Base-by-base conservation (phyloP, 345 rosid species). In the Dipteronia dyeriana region DNA sequence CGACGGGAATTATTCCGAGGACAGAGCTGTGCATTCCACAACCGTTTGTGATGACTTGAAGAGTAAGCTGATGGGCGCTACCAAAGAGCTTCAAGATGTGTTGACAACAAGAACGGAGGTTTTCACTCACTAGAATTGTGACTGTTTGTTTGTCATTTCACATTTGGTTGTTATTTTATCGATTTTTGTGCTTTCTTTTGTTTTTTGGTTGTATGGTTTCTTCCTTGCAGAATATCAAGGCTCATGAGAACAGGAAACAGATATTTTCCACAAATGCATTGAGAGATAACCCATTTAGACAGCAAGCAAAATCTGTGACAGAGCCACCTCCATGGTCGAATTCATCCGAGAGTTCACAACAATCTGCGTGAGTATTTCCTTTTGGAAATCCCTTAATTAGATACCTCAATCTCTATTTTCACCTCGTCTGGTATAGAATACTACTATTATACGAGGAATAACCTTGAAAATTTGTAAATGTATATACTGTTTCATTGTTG, bases 271-370 rank as follows among this genome's bases (percentile, higher is more conserved):
- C 90, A 53, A 91, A 85, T 80, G 82, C 91, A 75, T 83, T 81
- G 43, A 87, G 88, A 76, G 94, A 92, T 73, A 89, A 81, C 75
- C 85, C 84, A 14, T 80, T 89, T 68, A 84, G 79, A 73, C 90
- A 76, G 34, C 90, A 81, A 43, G 73, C 81, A 5, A 85, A 87
- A 81, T 67, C 90, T 71, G 74, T 82, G 60, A 81, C 91, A 49
- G 97, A 89, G 82, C 95, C 97, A 25, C 97, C 97, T 82, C 95
- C 98, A 63, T 93, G 97, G 98, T 91, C 97, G 53, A 89, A 56
- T 82, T 76, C 96, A 38, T 72, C 86, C 13, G 90, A 69, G 61
- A 83, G 59, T 81, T 73, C 77, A 39, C 89, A 80, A 49, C 89
- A 79, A 66, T 77, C 92, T 68, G 79, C 22, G 98, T 95, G 74